Evolutionary conservation across 169 alveolate species (phyloP).

Genomic region (Plasmodium sp.): DNA sequence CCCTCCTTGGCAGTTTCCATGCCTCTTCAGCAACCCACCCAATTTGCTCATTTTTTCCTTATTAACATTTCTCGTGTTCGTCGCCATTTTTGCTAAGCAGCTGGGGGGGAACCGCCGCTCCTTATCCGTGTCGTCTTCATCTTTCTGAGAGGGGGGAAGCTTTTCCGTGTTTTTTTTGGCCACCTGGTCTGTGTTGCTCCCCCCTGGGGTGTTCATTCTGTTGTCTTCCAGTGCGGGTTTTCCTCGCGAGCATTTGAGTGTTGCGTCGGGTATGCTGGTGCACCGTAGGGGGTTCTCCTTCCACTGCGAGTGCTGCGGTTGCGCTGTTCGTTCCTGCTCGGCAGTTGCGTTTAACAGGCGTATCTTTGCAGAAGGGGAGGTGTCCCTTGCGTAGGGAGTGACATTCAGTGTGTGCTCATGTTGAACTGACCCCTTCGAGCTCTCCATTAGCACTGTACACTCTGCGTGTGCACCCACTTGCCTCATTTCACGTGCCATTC

Average conservation of each 20-base stretch:
- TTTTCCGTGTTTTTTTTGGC: neutral
- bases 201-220: neutral
- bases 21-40: neutral
- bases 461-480: neutral
- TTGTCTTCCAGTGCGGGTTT: neutral
- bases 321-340: neutral
- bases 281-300: neutral
- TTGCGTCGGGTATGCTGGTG: neutral
- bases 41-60: neutral
- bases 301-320: neutral
- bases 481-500: neutral
- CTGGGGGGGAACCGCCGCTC: neutral
- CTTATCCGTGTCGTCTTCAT: neutral
- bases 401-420: neutral
- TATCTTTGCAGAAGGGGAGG: neutral
- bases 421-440: neutral
- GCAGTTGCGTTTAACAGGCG: neutral
- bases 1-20: no score
- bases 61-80: conserved; percentile 20
- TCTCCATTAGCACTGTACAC: neutral
- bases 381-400: neutral
- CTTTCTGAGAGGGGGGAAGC: neutral
- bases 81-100: conserved; percentile 2
- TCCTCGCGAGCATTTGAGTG: neutral
- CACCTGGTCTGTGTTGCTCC: neutral